Evolutionary conservation across 805 yeast genomes (phyloP), one percentile per base, ranked within the genome.

Genomic region (Millerozyma acaciae): DNA sequence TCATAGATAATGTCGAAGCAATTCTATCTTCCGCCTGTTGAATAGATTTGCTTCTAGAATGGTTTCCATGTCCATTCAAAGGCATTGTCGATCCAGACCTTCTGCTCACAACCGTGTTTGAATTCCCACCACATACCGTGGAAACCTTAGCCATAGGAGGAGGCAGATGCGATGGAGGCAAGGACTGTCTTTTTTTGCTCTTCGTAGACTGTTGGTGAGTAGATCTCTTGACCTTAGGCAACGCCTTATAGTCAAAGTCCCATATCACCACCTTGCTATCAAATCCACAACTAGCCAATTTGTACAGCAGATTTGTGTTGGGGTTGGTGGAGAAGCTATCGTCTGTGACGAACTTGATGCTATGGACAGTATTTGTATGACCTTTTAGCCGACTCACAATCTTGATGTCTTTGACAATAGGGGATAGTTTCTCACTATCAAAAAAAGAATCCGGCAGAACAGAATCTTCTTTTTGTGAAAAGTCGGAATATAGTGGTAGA

Each of bases 201-300:
- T 32, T 29, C 4, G 33, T 22, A 2, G 13, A 16, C 16, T 19
- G 19, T 9, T 21, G 30, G 9, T 27, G 21, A 20, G 8, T 20
- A n/a, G 21, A 20, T 23, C 45, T 47, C 30, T 63, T 64, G 5
- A 62, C 50, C 32, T 58, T 56, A 4, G 68, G 65, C 16, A 66
- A 48, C 4, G 69, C 67, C 36, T 60, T 62, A 38, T 59, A 59
- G 38, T 66, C 69, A 46, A 66, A 64, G 34, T 66, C 72, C 72
- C 72, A 66, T 10, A 64, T 38, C n/a, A 63, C 50, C 5, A 63
- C 50, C 33, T 60, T 58, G 1, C 68, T 69, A 39, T 66, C 72
- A 34, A 42, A 46, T 1, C 70, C 72, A 42, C 64, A 55, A 30
- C 66, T 57, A 3, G 63, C 44, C 25, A 65, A 38, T 34, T 58